Evolutionary conservation across 345 rosid genomes (phyloP).

Genomic region (Eucalyptus regnans): DNA sequence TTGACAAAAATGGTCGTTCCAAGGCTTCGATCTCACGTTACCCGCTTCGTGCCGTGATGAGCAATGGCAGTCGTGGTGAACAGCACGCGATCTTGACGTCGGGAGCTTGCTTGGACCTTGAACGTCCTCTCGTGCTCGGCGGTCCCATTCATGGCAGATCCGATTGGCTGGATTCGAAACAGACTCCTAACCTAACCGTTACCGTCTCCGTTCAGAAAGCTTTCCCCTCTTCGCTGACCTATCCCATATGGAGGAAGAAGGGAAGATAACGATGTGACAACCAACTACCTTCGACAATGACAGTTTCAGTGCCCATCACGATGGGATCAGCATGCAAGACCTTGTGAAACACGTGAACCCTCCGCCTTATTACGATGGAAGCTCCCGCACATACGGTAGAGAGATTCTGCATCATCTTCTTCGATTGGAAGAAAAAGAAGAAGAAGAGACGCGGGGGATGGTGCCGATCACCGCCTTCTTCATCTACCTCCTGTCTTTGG

Average conservation of each 20-base stretch:
- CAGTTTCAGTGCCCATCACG: background rate
- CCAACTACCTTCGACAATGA: background rate
- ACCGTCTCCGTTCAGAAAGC: background rate
- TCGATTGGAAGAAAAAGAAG: background rate
- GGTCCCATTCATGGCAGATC: background rate
- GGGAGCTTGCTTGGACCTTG: background rate
- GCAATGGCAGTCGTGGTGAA: background rate
- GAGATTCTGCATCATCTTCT: background rate
- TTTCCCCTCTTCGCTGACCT: background rate
- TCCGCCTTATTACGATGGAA: background rate
- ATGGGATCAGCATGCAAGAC: background rate
- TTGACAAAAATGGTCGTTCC: background rate
- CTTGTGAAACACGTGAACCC: background rate
- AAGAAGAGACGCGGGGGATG: background rate
- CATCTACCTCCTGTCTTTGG: background rate
- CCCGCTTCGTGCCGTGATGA: background rate
- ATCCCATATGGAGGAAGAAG: background rate
- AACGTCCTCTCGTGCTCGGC: background rate
- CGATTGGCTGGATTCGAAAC: background rate
- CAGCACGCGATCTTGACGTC: background rate
- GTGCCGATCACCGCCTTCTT: background rate
- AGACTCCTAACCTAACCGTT: background rate
- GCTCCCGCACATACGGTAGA: background rate
- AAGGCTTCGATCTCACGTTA: background rate
- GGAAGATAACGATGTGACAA: background rate